Conservation (phyloP, 495 filamentous ascomycete species). For the Xylaria venustula region DNA sequence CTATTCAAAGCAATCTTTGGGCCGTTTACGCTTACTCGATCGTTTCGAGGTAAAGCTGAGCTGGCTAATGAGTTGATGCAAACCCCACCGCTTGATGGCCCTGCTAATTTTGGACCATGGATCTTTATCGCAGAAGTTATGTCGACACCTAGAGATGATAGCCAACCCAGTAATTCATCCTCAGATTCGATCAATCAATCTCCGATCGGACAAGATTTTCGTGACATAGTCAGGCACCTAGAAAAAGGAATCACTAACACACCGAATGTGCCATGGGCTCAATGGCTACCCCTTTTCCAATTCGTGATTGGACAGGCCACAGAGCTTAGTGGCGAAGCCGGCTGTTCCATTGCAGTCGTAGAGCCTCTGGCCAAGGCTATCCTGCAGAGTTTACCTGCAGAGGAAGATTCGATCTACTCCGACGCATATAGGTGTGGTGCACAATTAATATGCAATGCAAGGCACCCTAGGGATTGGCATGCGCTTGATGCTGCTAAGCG, state of each 20-base stretch:
- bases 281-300: slow-evolving; percentile 63
- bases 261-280: slow-evolving; percentile 41
- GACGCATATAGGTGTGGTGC: slow-evolving; percentile 32
- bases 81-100: slow-evolving; percentile 34
- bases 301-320: slow-evolving; percentile 57
- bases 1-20: slow-evolving; percentile 42
- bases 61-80: slow-evolving; percentile 42
- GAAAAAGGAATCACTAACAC: slow-evolving; percentile 57
- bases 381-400: slow-evolving; percentile 19
- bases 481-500: slow-evolving; percentile 57
- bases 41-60: slow-evolving; percentile 37
- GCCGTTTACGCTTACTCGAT: slow-evolving; percentile 36
- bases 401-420: background rate
- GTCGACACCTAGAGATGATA: slow-evolving; percentile 27
- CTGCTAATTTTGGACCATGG: slow-evolving; percentile 43
- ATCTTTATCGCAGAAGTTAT: slow-evolving; percentile 35
- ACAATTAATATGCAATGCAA: slow-evolving; percentile 38
- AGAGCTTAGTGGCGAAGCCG: slow-evolving; percentile 64
- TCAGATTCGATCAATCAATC: slow-evolving; percentile 32
- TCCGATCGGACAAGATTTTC: slow-evolving; percentile 58
- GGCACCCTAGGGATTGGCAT: slow-evolving; percentile 51
- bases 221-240: slow-evolving; percentile 66
- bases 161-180: slow-evolving; percentile 32
- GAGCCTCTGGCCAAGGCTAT: slow-evolving; percentile 67
- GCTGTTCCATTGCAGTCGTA: slow-evolving; percentile 58